phyloP scores from a whole-genome alignment of 129 eudicot genomes.

The Mikania micrantha region DNA sequence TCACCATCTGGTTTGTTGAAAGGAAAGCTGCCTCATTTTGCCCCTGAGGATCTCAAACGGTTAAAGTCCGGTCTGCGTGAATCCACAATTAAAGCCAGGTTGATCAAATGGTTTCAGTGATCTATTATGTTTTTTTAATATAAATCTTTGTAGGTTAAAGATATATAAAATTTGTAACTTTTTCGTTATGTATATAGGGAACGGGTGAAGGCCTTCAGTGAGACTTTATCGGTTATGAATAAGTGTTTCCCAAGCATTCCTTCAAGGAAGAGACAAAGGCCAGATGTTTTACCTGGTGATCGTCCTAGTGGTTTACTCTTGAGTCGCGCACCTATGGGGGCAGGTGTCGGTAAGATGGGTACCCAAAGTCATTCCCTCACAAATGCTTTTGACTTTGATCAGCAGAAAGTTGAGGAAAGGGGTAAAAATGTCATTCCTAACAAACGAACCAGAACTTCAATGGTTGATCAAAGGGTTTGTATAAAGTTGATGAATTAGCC shows the following conservation, averaged over 20 bases:
- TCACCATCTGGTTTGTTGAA: conserved; percentile 33
- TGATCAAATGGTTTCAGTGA: no score
- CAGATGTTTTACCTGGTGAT: conserved; percentile 55
- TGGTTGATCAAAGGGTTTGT: conserved; percentile 70
- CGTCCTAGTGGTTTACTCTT: conserved; percentile 47
- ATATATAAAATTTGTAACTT: background rate
- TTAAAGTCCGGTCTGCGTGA: conserved; percentile 63
- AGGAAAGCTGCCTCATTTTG: conserved; percentile 41
- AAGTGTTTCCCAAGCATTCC: conserved; percentile 79
- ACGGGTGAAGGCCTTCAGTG: conserved; percentile 73
- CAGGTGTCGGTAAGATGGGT: conserved; percentile 43
- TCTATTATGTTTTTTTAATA: no score
- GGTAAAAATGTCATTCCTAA: conserved; percentile 50
- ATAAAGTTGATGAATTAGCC: background rate
- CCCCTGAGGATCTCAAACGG: conserved; percentile 63
- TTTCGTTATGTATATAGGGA: conserved; percentile 41
- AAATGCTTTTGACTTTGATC: conserved; percentile 52
- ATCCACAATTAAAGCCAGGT: conserved; percentile 73
- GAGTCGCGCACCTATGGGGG: conserved; percentile 46
- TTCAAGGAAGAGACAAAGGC: conserved; percentile 73
- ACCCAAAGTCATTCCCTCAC: conserved; percentile 30
- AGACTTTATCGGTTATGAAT: conserved; percentile 67
- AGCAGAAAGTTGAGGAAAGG: conserved; percentile 71
- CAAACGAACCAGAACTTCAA: conserved; percentile 84
- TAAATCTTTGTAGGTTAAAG: background rate